These are phyloP conservation scores for Globisporangium spiculum DNA, from an alignment of 352 stramenopile genomes.

Conservation along the genomic window DNA sequence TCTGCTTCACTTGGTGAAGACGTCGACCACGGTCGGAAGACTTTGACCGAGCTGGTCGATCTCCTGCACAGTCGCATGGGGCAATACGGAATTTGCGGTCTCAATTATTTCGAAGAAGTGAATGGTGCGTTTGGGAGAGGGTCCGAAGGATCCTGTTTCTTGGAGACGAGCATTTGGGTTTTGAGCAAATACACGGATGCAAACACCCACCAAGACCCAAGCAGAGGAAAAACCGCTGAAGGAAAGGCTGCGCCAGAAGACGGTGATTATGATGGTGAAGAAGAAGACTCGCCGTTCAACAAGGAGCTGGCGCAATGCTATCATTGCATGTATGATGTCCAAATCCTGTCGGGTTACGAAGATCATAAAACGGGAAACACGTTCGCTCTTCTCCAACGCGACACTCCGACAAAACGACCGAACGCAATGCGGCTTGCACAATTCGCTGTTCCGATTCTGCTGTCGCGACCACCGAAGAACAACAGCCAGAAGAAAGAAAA, in stretches of 20 bases:
- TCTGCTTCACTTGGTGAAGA: slow-evolving; percentile 1
- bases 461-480: slow-evolving; percentile 50
- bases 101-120: slow-evolving; percentile 28
- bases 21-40: slow-evolving; percentile 1
- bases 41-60: slow-evolving; percentile 21
- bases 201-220: slow-evolving; percentile 7
- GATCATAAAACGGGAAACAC: slow-evolving; percentile 59
- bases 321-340: slow-evolving; percentile 69
- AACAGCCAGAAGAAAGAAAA: slow-evolving; percentile 78
- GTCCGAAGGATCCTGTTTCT: slow-evolving; percentile 30
- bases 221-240: slow-evolving; percentile 11
- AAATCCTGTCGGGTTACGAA: slow-evolving; percentile 48
- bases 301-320: slow-evolving; percentile 63
- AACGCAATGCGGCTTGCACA: slow-evolving; percentile 34
- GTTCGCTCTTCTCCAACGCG: slow-evolving; percentile 26
- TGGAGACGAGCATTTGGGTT: slow-evolving; percentile 36
- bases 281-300: slow-evolving; percentile 39
- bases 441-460: slow-evolving; percentile 61
- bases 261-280: slow-evolving; percentile 1
- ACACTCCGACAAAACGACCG: slow-evolving; percentile 17
- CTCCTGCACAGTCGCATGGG: slow-evolving; percentile 47
- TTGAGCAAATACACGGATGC: slow-evolving; percentile 30
- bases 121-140: neutral
- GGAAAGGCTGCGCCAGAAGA: slow-evolving; percentile 4
- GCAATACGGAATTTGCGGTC: slow-evolving; percentile 41